Evolutionary conservation across 2,329 filamentous ascomycete genomes (phyloP).

Genomic region (Ilyonectria destructans): DNA sequence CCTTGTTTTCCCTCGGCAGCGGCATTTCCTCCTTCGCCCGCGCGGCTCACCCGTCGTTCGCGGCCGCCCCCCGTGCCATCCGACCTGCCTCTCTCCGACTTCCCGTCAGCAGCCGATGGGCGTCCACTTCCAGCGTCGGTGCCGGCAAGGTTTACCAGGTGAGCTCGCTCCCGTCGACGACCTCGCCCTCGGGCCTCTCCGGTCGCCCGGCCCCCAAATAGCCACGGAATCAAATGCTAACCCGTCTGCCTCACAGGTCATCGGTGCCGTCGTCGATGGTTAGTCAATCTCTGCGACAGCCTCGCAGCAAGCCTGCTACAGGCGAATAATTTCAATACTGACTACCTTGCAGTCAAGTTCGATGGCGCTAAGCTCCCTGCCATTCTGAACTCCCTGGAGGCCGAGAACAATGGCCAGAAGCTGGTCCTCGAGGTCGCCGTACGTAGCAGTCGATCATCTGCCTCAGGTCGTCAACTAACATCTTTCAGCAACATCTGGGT

Average conservation of each 20-base stretch:
- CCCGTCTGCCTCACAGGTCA: conserved; percentile 77
- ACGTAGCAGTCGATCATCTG: conserved; percentile 59
- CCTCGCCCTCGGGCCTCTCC: conserved; percentile 33
- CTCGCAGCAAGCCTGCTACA: conserved; percentile 28
- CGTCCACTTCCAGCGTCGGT: conserved; percentile 71
- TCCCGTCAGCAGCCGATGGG: conserved; percentile 71
- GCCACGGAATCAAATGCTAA: conserved; percentile 40
- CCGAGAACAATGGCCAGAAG: conserved; percentile 92
- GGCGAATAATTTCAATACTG: conserved; percentile 39
- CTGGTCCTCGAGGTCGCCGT: conserved; percentile 97
- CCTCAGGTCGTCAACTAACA: conserved; percentile 55
- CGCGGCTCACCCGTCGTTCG: conserved; percentile 74
- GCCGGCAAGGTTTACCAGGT: conserved; percentile 81
- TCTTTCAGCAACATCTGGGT: conserved; percentile 93
- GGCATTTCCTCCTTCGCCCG: conserved; percentile 77
- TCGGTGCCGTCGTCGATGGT: conserved; percentile 99
- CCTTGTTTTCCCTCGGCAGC: conserved; percentile 62
- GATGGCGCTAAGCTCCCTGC: conserved; percentile 92
- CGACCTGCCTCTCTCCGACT: conserved; percentile 71
- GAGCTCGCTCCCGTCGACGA: conserved; percentile 50
- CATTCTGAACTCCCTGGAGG: conserved; percentile 97
- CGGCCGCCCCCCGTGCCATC: conserved; percentile 71
- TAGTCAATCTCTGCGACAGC: conserved; percentile 62
- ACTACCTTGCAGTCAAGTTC: conserved; percentile 86
- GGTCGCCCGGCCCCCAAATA: conserved; percentile 42